Base-by-base conservation (phyloP, 2,329 filamentous ascomycete species). In the Sordariomycetes sp. region DNA sequence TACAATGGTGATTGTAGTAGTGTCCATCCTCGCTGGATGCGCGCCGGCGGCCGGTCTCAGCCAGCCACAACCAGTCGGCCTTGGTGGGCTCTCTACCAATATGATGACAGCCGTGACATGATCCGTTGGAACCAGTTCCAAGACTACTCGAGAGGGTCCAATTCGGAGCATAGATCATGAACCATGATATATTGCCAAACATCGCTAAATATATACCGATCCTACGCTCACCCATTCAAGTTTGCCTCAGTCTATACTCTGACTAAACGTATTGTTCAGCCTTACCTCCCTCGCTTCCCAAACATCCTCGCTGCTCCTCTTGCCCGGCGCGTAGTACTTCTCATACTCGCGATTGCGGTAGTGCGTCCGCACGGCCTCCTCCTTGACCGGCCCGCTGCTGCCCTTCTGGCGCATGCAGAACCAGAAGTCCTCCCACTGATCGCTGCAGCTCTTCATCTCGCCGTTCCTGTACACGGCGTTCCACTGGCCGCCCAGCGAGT, bases 341-440 rank as follows among this genome's bases (percentile, higher is more conserved):
- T 72, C 72, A 40, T 66, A 58, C 49, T 75, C 70, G 57, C 79
- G 82, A 43, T 72, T 67, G 42, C 75, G 67, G 59, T 88, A 86
- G 57, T 80, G 75, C 31, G 76, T 75, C 39, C 68, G 66, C 36
- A 93, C 70, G 46, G 70, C 67, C 34, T 66, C 70, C 39, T 72
- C 76, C 47, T 76, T 75, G 44, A 76, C 63, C 28, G 68, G 60
- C 17, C 74, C 70, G 1, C 68, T 57, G 49, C 77, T 77, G 3
- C 71, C 70, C 48, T 82, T 79, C 24, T 79, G 79, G 43, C 85
- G 79, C 88, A 96, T 95, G 68, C 92, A 98, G 63, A 95, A 90
- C 84, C 88, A 94, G 60, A 94, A 96, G 58, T 94, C 85, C 40
- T 81, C 74, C 87, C 90, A 95, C 42, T 87, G 79, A 45, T 93